These are phyloP conservation scores for Pterocarpus macrocarpus DNA, from an alignment of 306 rosid genomes.

Conservation along the genomic window DNA sequence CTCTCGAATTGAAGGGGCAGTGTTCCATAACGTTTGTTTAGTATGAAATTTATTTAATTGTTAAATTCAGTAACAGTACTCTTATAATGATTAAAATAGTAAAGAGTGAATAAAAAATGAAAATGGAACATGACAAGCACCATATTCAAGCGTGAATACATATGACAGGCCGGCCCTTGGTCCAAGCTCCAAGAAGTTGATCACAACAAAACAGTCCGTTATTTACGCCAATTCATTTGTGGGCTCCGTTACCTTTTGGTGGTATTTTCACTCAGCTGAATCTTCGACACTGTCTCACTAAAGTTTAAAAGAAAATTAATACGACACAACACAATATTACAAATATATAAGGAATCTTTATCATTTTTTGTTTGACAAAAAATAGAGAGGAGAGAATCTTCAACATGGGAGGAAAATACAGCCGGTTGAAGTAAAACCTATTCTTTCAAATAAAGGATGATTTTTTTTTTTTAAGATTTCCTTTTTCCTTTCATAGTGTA, in stretches of 20 bases:
- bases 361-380: not conserved
- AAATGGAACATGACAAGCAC: too few species aligned
- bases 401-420: not conserved
- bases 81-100: not conserved
- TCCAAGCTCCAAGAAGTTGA: conserved; percentile 36
- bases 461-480: too few species aligned
- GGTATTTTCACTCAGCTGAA: conserved; percentile 9
- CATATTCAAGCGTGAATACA: not conserved
- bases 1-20: not conserved
- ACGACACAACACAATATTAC: not conserved
- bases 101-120: not conserved
- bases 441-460: too few species aligned
- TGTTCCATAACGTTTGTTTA: not conserved
- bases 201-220: not conserved
- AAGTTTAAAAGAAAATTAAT: not conserved
- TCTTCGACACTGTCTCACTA: conserved; percentile 12
- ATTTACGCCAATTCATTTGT: conserved; percentile 1
- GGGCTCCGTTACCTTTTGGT: conserved; percentile 45
- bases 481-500: not conserved
- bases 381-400: not conserved
- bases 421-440: not conserved
- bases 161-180: conserved; percentile 4
- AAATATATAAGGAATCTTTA: not conserved
- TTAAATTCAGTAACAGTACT: not conserved
- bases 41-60: too few species aligned